Percentiles rank a stretch among this genome's conserved stretches.
Conservation (phyloP, 2,329 filamentous ascomycete species). For the Xylaria sp. region DNA sequence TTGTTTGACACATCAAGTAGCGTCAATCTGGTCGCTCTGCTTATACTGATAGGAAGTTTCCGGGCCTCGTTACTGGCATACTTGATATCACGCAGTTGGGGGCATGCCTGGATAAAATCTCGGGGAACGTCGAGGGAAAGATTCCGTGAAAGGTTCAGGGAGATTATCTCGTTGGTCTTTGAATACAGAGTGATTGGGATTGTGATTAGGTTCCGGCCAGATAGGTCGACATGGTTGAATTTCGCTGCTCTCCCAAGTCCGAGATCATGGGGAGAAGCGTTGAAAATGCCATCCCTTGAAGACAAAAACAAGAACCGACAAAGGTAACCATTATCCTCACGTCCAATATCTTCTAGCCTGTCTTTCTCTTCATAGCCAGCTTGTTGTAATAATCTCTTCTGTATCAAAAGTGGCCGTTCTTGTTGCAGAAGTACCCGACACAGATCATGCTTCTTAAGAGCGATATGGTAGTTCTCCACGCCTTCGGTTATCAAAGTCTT, state of each 20-base stretch:
- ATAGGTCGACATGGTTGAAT: constrained; percentile 92
- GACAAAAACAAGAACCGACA: constrained; percentile 96
- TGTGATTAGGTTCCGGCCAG: constrained; percentile 88
- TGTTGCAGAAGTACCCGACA: constrained; percentile 76
- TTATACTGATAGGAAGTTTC: constrained; percentile 84
- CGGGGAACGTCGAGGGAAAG: constrained; percentile 91
- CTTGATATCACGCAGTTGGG: constrained; percentile 92
- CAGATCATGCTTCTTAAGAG: constrained; percentile 92
- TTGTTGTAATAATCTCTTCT: constrained; percentile 90
- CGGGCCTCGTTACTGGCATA: constrained; percentile 94
- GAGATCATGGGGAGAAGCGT: constrained; percentile 79
- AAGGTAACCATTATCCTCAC: constrained; percentile 97
- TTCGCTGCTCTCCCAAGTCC: constrained; percentile 86
- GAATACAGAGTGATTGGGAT: constrained; percentile 96
- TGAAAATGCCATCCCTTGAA: constrained; percentile 84
- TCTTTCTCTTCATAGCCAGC: constrained; percentile 90
- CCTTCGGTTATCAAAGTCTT: constrained; percentile 94
- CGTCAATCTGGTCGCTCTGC: constrained; percentile 82
- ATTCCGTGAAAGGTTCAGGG: constrained; percentile 92
- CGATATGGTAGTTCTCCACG: constrained; percentile 93
- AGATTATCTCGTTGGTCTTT: constrained; percentile 91
- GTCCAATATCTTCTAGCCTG: constrained; percentile 89
- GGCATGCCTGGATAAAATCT: constrained; percentile 95
- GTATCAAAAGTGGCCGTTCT: constrained; percentile 89
- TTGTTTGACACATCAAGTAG: constrained; percentile 97